A percentile compares a stretch with the other conserved stretches of the same genome.
These are phyloP conservation scores for Syzygium syzygioides DNA, from an alignment of 441 rosid species.

Conservation along the genomic window DNA sequence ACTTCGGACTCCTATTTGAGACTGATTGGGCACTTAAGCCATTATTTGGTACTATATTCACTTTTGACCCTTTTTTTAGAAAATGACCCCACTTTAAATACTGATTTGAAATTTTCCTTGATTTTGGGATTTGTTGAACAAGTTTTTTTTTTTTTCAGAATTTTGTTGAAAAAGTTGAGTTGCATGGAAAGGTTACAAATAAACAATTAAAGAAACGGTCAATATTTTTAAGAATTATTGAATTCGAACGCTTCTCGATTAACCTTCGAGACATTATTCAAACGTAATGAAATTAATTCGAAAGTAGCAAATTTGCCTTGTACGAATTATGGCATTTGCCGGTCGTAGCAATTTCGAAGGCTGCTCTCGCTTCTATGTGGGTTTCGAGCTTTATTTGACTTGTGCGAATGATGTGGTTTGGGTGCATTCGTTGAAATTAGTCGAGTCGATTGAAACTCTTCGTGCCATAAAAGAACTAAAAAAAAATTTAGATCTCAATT, in stretches of 20 bases:
- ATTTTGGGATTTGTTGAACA: background rate
- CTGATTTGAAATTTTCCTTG: too few species aligned
- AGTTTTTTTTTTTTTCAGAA: background rate
- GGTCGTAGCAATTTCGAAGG: background rate
- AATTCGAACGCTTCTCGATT: background rate
- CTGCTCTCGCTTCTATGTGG: background rate
- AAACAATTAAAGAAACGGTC: background rate
- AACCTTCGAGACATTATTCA: accelerated
- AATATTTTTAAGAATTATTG: background rate
- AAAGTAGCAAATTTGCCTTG: background rate
- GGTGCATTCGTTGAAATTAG: background rate
- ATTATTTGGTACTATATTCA: too few species aligned
- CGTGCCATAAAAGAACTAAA: background rate
- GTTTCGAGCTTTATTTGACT: background rate
- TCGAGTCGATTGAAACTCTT: background rate
- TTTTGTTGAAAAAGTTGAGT: background rate
- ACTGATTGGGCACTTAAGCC: too few species aligned
- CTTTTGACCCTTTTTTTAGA: too few species aligned
- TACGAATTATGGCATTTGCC: background rate
- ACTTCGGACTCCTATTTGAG: too few species aligned
- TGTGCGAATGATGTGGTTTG: background rate
- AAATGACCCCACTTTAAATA: too few species aligned
- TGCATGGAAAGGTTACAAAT: background rate
- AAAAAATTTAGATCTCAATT: background rate
- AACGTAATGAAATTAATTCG: accelerated